Percentiles rank a stretch among this genome's conserved stretches.
Conservation (phyloP, 495 filamentous ascomycete species). For the Paragyromitra xinjiangensis region DNA sequence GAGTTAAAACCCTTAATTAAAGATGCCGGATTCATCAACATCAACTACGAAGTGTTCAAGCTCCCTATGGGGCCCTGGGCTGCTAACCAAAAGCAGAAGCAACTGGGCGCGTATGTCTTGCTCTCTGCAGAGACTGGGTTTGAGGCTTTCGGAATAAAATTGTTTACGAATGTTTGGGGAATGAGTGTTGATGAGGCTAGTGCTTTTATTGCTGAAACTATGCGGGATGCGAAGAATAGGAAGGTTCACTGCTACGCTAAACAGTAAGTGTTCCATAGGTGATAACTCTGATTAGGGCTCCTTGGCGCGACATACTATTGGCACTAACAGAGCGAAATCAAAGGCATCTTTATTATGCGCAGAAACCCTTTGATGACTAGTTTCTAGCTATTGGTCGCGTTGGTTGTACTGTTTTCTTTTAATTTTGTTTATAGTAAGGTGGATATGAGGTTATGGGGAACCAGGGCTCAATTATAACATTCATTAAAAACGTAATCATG, state of each 20-base stretch:
- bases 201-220: slow-evolving; percentile 51
- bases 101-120: slow-evolving; percentile 31
- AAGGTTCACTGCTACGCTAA: slow-evolving; percentile 51
- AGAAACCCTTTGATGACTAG: slow-evolving; percentile 3
- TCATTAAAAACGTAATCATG: no score
- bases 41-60: slow-evolving; percentile 5
- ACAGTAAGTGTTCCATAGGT: slow-evolving; percentile 9
- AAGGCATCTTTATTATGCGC: slow-evolving; percentile 16
- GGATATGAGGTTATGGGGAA: no score
- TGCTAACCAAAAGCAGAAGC: slow-evolving; percentile 26
- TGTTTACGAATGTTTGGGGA: slow-evolving; percentile 19
- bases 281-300: neutral
- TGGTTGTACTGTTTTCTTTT: neutral
- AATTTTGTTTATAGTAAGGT: neutral
- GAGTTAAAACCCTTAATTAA: slow-evolving; percentile 2
- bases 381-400: neutral
- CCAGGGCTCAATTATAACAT: no score
- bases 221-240: slow-evolving; percentile 55
- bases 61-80: slow-evolving; percentile 41
- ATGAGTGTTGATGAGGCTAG: slow-evolving; percentile 59
- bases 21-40: slow-evolving; percentile 19
- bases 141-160: slow-evolving; percentile 31
- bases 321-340: neutral
- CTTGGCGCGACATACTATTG: neutral
- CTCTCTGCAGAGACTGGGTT: slow-evolving; percentile 50